Base-by-base conservation (phyloP, 2,329 filamentous ascomycete species). In the Botrytis tulipae region DNA sequence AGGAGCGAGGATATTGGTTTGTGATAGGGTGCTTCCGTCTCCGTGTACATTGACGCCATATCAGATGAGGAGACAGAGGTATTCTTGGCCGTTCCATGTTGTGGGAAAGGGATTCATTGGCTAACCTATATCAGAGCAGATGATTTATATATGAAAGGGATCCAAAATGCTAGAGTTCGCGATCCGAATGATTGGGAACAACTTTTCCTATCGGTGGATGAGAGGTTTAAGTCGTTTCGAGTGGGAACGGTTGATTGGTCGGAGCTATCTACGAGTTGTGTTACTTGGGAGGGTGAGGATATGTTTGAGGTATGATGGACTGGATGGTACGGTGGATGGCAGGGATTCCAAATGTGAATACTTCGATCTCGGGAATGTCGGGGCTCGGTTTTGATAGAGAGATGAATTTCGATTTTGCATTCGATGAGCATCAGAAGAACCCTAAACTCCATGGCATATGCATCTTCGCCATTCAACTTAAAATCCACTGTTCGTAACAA, bases 121-220 rank as follows among this genome's bases (percentile, higher is more conserved):
- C 66, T 37, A 12, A 62, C 16, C 57, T 0, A 32, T 42, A 7
- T 16, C n/a, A 65, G 44, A 37, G 42, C 44, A 1, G 37, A 44
- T 20, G 66, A 70, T 35, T 16, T 71, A 1, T n/a, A 35, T 1
- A 73, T 73, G 67, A 71, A 66, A n/a, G 22, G 32, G 0, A 42
- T 70, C 20, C 59, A 57, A 14, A 71, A 73, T 48, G 44, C 72
- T 18, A 8, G n/a, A 40, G 67, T 35, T 35, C 42, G 48, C 4
- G 48, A 73, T 70, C 46, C 10, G 3, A 46, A 22, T n/a, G 60
- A 73, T 35, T 73, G 60, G 67, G 48, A 63, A 35, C 8, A 25
- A 8, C n/a, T 73, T 10, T 61, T 73, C 25, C 10, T 37, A 2
- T 42, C n/a, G 22, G 60, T 35, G 3, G 67, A 71, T 71, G 8